Evolutionary conservation across 805 yeast genomes (phyloP), one percentile per base, ranked within the genome.

Genomic region (Myxozyma geophila): DNA sequence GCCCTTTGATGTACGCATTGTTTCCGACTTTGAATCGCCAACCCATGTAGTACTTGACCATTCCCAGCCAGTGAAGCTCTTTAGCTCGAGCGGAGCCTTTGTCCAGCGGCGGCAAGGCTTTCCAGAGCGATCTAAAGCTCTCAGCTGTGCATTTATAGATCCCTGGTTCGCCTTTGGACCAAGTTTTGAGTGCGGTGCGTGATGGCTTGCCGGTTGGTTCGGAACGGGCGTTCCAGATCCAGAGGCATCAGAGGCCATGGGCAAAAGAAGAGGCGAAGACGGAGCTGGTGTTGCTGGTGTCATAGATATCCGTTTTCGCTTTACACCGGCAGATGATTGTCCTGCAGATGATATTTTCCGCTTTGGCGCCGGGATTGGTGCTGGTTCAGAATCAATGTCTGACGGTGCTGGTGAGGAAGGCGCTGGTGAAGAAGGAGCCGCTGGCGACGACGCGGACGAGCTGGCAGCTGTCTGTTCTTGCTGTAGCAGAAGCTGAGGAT

Each of bases 61-160:
- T 28, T 70, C 72, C 62, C 75, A 77, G 4, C 85, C 84, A 0
- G 85, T 81, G 64, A 83, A 82, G 33, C 80, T 76, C 61, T 76
- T 78, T 44, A 83, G 70, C 12, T 72, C 71, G 9, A 81, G 58
- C 0, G 79, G 79, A 52, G 73, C 71, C 63, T 78, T 77, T 9
- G 60, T 65, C 86, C 86, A 83, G 60, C 74, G 75, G 52, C 85
- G 74, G 53, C 80, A 77, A 17, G 80, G 79, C 43, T 71, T 74
- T 2, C 82, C 82, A 23, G 78, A 71, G 21, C 81, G 77, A 64
- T 82, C 84, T 36, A 83, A 70, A 1, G 75, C 78, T 37, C 75
- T 63, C 40, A 76, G 64, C 28, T 72, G 65, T 40, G 78, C 78
- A 58, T 77, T 77, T 12, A 76, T 76, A 2, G 71, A 67, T 21